These are phyloP conservation scores for Thalassiosira mediterranea DNA, from an alignment of 352 stramenopile genomes.

Conservation along the genomic window DNA sequence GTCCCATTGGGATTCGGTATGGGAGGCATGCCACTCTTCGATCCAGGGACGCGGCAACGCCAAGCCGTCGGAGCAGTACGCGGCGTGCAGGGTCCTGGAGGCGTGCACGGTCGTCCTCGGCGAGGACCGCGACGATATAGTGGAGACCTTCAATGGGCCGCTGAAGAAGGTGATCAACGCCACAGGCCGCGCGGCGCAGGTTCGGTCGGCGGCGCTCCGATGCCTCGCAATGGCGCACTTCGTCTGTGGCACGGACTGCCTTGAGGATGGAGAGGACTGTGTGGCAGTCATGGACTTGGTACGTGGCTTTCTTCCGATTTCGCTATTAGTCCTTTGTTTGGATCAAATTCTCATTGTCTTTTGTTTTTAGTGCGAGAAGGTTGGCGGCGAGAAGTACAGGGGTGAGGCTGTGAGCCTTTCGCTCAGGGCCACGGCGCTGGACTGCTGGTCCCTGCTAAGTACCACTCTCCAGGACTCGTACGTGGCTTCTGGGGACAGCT, in stretches of 20 bases:
- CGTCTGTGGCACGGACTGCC: constrained; percentile 73
- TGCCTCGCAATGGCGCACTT: constrained; percentile 81
- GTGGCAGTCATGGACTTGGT: constrained; percentile 72
- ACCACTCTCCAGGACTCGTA: constrained; percentile 72
- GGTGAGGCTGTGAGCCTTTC: constrained; percentile 55
- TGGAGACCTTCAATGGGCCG: constrained; percentile 38
- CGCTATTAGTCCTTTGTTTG: no score
- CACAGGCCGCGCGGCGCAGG: constrained; percentile 55
- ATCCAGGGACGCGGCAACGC: constrained; percentile 34
- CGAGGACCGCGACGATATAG: constrained; percentile 56
- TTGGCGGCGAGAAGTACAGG: constrained; percentile 55
- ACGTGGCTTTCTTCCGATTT: no score
- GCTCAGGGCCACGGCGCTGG: constrained; percentile 75
- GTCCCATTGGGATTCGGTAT: constrained; percentile 16
- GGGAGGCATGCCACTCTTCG: constrained; percentile 34
- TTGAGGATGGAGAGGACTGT: constrained; percentile 52
- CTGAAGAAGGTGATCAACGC: constrained; percentile 62
- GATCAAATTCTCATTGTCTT: no score
- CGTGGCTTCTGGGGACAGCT: constrained; percentile 58
- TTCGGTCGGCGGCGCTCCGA: constrained; percentile 74
- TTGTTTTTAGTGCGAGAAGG: constrained; percentile 71
- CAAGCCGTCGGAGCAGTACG: constrained; percentile 76
- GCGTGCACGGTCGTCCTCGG: constrained; percentile 69
- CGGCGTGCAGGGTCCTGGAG: constrained; percentile 74
- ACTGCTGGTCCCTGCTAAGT: constrained; percentile 81